Base-by-base conservation (phyloP, 345 rosid species). In the Bruguiera parviflora region DNA sequence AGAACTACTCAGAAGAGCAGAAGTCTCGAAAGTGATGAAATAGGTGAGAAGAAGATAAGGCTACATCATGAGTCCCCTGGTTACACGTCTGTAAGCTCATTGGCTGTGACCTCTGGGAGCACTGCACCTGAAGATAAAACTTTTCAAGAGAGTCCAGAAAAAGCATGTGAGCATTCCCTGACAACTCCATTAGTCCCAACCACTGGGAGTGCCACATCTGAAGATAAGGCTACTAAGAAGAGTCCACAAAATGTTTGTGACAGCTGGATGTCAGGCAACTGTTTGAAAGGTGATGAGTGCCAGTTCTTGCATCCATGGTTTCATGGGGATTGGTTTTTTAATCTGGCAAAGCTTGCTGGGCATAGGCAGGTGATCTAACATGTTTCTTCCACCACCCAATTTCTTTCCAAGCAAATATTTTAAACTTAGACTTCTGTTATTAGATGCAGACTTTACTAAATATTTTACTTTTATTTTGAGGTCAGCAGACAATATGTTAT, bases 321-420 rank as follows among this genome's bases (percentile, higher is more conserved):
- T 67, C 27, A 7, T 0, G 73, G 84, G 31, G 66, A 68, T 53
- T 81, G 75, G 9, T 75, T 83, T 58, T n/a, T 71, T 4, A 46
- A 80, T 76, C 55, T 80, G 66, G 77, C 80, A 22, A 73, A 66
- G 32, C 86, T 83, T 57, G 64, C 49, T 10, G 81, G 79, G 16
- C 86, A 83, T 49, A 65, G 58, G 13, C 70, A 78, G 84, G 82
- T 82, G 72, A 62, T 6, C 2, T 46, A 43, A n/a, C 5, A 5
- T 25, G 6, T 64, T 63, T 39, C 21, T 11, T 53, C 57, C 64
- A 52, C 21, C 37, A 6, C 13, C 33, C 37, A 8, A 10, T 55
- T 49, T 2, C 8, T 56, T 16, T 35, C 5, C 3, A 5, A 43
- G 47, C 11, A 1, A 33, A 33, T 33, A 33, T 33, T 33, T 33